phyloP scores from a whole-genome alignment of 495 filamentous ascomycete species.

The Trichoderma virens region DNA sequence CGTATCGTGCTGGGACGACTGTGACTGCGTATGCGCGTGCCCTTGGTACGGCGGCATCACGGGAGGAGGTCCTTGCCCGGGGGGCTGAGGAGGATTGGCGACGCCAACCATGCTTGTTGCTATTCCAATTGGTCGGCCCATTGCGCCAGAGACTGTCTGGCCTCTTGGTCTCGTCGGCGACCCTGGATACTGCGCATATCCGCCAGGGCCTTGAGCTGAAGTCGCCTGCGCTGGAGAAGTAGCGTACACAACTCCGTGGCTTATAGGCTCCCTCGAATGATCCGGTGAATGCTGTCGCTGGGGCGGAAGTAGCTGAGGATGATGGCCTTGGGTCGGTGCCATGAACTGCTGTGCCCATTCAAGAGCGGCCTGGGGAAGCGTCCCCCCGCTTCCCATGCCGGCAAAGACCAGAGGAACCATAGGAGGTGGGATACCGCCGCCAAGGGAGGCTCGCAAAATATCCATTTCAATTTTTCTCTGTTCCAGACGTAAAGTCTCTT shows the following conservation, averaged over 20 bases:
- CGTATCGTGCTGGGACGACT: slow-evolving; percentile 48
- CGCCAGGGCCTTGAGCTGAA: background rate
- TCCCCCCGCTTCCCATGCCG: slow-evolving; percentile 63
- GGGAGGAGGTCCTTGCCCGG: slow-evolving; percentile 13
- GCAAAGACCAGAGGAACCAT: slow-evolving; percentile 88
- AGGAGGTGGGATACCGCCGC: slow-evolving; percentile 73
- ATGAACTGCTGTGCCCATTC: slow-evolving; percentile 73
- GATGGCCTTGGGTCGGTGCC: slow-evolving; percentile 40
- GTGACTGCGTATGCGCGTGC: slow-evolving; percentile 20
- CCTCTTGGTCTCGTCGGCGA: slow-evolving; percentile 23
- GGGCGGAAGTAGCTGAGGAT: slow-evolving; percentile 44
- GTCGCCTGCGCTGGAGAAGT: background rate
- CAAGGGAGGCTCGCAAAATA: slow-evolving; percentile 74
- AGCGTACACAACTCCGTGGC: background rate
- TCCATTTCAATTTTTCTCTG: slow-evolving; percentile 60
- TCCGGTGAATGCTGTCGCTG: slow-evolving; percentile 40
- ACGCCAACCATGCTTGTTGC: background rate
- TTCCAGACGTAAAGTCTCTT: slow-evolving; percentile 69
- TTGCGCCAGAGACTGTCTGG: slow-evolving; percentile 22
- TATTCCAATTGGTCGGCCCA: slow-evolving; percentile 22
- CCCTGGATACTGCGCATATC: slow-evolving; percentile 14
- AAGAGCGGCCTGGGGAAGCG: slow-evolving; percentile 45
- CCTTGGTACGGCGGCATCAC: slow-evolving; percentile 20
- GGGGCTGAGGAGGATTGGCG: background rate
- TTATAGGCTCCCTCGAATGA: slow-evolving; percentile 28